A percentile compares a stretch with the other conserved stretches of the same genome.
Evolutionary conservation across 768 basidiomycete genomes (phyloP).

Genomic region (Boletus subcaerulescens): DNA sequence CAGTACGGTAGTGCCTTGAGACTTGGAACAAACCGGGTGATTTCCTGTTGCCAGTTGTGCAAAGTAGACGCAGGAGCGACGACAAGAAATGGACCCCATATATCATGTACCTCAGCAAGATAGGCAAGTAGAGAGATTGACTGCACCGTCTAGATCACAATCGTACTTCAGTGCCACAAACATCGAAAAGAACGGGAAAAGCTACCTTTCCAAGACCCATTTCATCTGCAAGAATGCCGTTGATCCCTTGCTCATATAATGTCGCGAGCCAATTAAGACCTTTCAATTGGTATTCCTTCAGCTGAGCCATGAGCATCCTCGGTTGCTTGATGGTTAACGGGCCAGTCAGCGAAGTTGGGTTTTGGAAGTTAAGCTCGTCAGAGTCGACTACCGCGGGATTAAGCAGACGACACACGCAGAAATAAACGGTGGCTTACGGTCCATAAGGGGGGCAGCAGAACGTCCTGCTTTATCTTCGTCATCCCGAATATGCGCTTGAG

Average conservation of each 20-base stretch:
- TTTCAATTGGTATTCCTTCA: conserved; percentile 98
- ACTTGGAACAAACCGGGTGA: conserved; percentile 90
- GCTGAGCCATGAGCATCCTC: conserved; percentile 90
- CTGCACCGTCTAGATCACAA: conserved; percentile 75
- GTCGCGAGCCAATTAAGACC: conserved; percentile 98
- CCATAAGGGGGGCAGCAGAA: conserved; percentile 54
- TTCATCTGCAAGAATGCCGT: conserved; percentile 98
- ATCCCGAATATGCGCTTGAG: conserved; percentile 40
- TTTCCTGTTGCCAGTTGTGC: conserved; percentile 99
- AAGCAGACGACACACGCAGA: neutral
- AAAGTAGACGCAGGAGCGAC: conserved; percentile 96
- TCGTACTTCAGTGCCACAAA: neutral
- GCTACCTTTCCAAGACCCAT: conserved; percentile 90
- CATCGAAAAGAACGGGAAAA: conserved; percentile 7
- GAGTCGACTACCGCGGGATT: conserved; percentile 66
- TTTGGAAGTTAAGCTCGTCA: conserved; percentile 98
- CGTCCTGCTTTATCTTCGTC: conserved; percentile 38
- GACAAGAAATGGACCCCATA: conserved; percentile 99
- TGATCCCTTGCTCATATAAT: conserved; percentile 98
- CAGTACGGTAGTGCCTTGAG: conserved; percentile 97
- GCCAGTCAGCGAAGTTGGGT: conserved; percentile 87
- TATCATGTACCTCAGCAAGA: conserved; percentile 94
- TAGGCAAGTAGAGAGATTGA: conserved; percentile 95
- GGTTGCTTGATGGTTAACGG: conserved; percentile 87
- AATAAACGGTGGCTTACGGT: conserved; percentile 49